Percentiles rank a stretch among this genome's conserved stretches.
These are phyloP conservation scores for Entoloma clypeatum DNA, from an alignment of 1,284 basidiomycete species.

Conservation along the genomic window DNA sequence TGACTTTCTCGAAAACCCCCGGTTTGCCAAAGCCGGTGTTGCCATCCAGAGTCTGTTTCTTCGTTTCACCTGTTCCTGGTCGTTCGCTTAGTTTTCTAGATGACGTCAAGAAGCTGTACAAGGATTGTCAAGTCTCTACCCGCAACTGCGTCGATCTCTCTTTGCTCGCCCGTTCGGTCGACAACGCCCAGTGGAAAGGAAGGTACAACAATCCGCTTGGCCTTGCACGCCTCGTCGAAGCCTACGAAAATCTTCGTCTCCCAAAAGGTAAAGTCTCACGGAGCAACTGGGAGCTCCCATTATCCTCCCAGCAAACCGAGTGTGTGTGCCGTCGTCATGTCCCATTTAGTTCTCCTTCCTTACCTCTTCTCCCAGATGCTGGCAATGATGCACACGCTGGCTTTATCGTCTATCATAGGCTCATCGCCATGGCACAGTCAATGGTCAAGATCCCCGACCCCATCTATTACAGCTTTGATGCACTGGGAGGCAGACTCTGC, in stretches of 20 bases:
- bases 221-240: conserved; percentile 55
- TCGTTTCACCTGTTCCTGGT: conserved; percentile 6
- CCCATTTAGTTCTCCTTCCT: conserved; percentile 8
- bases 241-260: conserved; percentile 50
- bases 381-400: conserved; percentile 68
- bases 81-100: conserved; percentile 34
- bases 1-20: conserved; percentile 46
- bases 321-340: conserved; percentile 41
- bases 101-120: conserved; percentile 61
- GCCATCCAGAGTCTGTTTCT: conserved; percentile 56
- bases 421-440: conserved; percentile 37
- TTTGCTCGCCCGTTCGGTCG: conserved; percentile 62
- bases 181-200: conserved; percentile 67
- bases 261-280: conserved; percentile 55
- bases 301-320: conserved; percentile 46
- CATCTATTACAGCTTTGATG: conserved; percentile 56
- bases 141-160: conserved; percentile 64
- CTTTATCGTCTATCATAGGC: conserved; percentile 43
- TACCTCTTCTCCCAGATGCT: conserved; percentile 49
- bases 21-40: conserved; percentile 62
- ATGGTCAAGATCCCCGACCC: conserved; percentile 40
- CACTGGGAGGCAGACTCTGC: conserved; percentile 41
- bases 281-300: conserved; percentile 62
- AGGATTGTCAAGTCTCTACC: conserved; percentile 47
- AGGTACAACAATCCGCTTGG: conserved; percentile 53